Base-by-base conservation (phyloP, 1,139 yeast genomes). In the Nadsonia commutata region DNA sequence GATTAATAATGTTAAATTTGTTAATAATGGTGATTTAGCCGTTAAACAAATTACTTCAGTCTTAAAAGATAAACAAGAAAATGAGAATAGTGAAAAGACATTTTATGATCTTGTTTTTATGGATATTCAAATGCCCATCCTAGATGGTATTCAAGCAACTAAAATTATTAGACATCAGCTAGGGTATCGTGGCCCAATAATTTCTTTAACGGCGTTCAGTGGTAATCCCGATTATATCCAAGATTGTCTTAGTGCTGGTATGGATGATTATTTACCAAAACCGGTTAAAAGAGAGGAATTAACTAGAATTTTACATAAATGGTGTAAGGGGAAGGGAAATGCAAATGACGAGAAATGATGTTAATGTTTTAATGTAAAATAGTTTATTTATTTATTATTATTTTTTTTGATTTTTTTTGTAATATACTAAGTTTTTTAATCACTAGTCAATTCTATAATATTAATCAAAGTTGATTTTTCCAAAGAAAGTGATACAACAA, bases 111-210 rank as follows among this genome's bases (percentile, higher is more conserved):
- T 90, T 44, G 75, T 90, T 6, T 82, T 90, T 56, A 88, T 90
- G 97, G 98, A 90, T 63, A 85, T 90, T 43, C 95, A 86, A 60
- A 90, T 90, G 98, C 98, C 97, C 2, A 78, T 74, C 52, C 71
- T 84, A 51, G 94, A 86, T 59, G 98, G 98, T 1, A 63, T 88
- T 39, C 68, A 76, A 27, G 94, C 97, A 1, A 84, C 96, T 0
- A 73, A 68, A 52, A 67, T 72, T 58, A 82, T 90, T 38, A 69
- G 95, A 42, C 65, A 71, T 23, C 77, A 79, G 42, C 63, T 83
- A 45, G 71, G 74, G 3, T 86, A 74, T 57, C 64, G 66, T 0
- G 72, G 74, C 20, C 95, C 96, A 0, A 86, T 90, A 47, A 86
- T 90, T 42, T 97, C 97, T 0, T 67, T 90, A 48, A 90, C 97